A percentile compares a stretch with the other conserved stretches of the same genome.
Conservation (phyloP, 1,139 yeast genomes). For the Blastobotrys indianensis region DNA sequence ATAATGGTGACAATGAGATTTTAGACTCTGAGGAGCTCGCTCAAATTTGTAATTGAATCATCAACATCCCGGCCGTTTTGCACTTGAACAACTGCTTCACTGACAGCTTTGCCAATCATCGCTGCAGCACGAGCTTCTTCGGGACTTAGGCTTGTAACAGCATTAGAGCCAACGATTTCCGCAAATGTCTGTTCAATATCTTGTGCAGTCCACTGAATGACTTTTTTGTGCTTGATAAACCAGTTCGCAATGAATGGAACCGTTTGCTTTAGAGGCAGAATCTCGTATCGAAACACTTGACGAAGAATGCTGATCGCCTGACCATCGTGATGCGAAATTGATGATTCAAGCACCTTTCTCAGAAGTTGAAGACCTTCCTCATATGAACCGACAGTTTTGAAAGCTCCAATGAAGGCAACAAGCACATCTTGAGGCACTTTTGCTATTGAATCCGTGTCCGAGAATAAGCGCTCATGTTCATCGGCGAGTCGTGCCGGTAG, state of each 20-base stretch:
- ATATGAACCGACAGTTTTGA: conserved; percentile 18
- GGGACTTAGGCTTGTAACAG: conserved; percentile 12
- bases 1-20: no score
- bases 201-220: conserved; percentile 19
- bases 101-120: conserved; percentile 19
- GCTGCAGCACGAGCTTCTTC: conserved; percentile 18
- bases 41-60: conserved; percentile 13
- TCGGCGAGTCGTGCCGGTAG: conserved; percentile 20
- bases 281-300: conserved; percentile 23
- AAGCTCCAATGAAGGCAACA: conserved; percentile 26
- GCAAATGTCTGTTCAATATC: conserved; percentile 21
- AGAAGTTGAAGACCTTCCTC: conserved; percentile 21
- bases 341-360: conserved; percentile 11
- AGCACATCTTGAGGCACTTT: conserved; percentile 21
- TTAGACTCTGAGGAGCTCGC: conserved; percentile 9
- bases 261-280: conserved; percentile 21
- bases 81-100: conserved; percentile 20
- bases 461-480: conserved; percentile 23
- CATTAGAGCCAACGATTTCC: conserved; percentile 19
- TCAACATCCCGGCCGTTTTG: conserved; percentile 21
- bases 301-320: conserved; percentile 21
- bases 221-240: conserved; percentile 19
- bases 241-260: conserved; percentile 21
- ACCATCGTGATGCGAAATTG: conserved; percentile 10
- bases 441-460: conserved; percentile 1